phyloP scores from a whole-genome alignment of 371 early-diverging fungal genomes.

The Lichtheimia corymbifera region DNA sequence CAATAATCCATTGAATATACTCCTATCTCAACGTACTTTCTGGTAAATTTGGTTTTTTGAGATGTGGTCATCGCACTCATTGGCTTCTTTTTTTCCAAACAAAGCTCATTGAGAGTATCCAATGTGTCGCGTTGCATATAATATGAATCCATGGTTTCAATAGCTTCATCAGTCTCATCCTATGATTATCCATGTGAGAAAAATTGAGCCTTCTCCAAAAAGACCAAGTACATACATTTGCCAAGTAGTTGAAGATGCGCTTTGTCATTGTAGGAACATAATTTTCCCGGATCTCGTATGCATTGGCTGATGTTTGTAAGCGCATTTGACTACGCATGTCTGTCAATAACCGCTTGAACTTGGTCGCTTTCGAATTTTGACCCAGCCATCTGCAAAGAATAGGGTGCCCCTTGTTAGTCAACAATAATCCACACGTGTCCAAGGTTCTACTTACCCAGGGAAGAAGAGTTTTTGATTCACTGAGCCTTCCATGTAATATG shows the following conservation, averaged over 20 bases:
- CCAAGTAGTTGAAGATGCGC: slow-evolving; percentile 65
- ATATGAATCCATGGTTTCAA: slow-evolving; percentile 88
- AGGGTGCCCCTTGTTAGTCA: neutral
- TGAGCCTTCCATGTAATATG: slow-evolving; percentile 75
- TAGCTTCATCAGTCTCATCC: slow-evolving; percentile 72
- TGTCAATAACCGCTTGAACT: slow-evolving; percentile 70
- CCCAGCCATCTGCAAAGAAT: slow-evolving; percentile 79
- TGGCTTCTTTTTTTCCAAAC: slow-evolving; percentile 41
- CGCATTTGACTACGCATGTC: slow-evolving; percentile 88
- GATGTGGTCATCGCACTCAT: slow-evolving; percentile 66
- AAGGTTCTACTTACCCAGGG: slow-evolving; percentile 26
- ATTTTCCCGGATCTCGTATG: slow-evolving; percentile 79
- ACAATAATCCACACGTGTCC: neutral
- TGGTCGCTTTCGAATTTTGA: slow-evolving; percentile 84
- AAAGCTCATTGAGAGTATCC: slow-evolving; percentile 82
- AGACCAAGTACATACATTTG: slow-evolving; percentile 39
- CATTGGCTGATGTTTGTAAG: slow-evolving; percentile 78
- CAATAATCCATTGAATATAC: neutral
- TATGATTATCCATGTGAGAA: slow-evolving; percentile 2
- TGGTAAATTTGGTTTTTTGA: slow-evolving; percentile 83
- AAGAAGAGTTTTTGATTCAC: slow-evolving; percentile 38
- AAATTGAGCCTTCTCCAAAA: slow-evolving; percentile 10
- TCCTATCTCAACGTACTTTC: slow-evolving; percentile 42
- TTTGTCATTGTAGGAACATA: slow-evolving; percentile 81
- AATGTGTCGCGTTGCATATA: slow-evolving; percentile 88